Evolutionary conservation across 352 stramenopile species (phyloP).

Genomic region (Phytophthora foliorum): DNA sequence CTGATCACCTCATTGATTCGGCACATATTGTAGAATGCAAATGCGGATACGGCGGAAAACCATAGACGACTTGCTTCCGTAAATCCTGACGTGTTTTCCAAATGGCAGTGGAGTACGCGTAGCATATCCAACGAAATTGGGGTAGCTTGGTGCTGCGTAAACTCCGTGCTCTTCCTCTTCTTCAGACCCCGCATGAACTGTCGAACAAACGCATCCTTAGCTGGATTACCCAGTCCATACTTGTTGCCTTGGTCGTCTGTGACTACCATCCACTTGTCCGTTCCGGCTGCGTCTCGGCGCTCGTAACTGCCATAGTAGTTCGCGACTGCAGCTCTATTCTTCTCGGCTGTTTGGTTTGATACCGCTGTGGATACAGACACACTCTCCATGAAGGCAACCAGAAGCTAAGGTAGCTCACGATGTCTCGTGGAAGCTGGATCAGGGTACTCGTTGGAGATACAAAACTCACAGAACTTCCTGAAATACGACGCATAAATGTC

Average conservation of each 20-base stretch:
- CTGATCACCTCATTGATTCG: constrained; percentile 13
- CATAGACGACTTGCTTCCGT: neutral
- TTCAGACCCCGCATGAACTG: constrained; percentile 14
- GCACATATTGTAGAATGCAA: constrained; percentile 21
- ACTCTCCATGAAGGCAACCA: constrained; percentile 18
- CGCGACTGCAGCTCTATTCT: constrained; percentile 7
- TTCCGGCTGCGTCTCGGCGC: too few species aligned
- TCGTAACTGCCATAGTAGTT: constrained; percentile 7
- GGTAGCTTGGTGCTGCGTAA: constrained; percentile 5
- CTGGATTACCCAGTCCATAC: neutral
- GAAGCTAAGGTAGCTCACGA: constrained; percentile 5
- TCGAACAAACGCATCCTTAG: constrained; percentile 5
- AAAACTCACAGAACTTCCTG: constrained; percentile 20
- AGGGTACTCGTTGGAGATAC: constrained; percentile 14
- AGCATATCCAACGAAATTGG: constrained; percentile 17
- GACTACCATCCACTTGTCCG: constrained; percentile 12
- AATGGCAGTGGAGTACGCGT: neutral
- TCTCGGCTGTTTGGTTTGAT: constrained; percentile 14
- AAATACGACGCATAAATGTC: constrained; percentile 13
- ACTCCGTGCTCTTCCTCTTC: constrained; percentile 6
- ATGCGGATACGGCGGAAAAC: constrained; percentile 2
- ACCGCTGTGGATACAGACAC: constrained; percentile 1
- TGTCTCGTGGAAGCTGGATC: neutral
- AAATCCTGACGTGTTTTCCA: constrained; percentile 1
- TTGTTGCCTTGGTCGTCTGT: neutral